A percentile compares a stretch with the other conserved stretches of the same genome.
Conservation (phyloP, 2,329 filamentous ascomycete species). For the Trichoderma afroharzianum region DNA sequence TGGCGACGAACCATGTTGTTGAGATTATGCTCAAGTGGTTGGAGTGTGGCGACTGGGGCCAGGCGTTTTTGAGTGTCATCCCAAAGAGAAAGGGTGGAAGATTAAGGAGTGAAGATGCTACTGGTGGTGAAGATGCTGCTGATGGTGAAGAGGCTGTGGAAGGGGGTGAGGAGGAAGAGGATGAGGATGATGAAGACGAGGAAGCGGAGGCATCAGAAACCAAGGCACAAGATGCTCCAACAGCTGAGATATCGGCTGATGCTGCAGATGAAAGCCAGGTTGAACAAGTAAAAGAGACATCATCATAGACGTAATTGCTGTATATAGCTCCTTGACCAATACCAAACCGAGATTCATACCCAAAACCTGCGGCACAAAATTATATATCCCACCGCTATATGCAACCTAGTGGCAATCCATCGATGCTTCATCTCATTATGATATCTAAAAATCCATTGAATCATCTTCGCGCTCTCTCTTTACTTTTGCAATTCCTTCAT, state of each 20-base stretch:
- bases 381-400: not conserved
- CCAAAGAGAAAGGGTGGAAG: conserved; percentile 84
- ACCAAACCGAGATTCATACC: not conserved
- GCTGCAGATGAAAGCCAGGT: conserved; percentile 15
- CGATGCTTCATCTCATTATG: not conserved
- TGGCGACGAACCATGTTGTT: conserved; percentile 92
- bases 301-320: not conserved
- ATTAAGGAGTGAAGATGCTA: conserved; percentile 45
- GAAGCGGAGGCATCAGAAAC: not conserved
- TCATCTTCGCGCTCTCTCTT: conserved; percentile 55
- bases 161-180: conserved; percentile 20
- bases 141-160: conserved; percentile 28
- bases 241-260: not conserved
- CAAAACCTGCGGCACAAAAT: not conserved
- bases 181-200: not conserved
- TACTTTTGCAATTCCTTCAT: conserved; percentile 56
- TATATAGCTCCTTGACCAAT: not conserved
- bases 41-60: conserved; percentile 84
- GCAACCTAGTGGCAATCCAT: not conserved
- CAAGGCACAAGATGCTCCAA: not conserved
- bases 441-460: conserved; percentile 49
- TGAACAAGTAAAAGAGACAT: not conserved
- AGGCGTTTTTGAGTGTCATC: conserved; percentile 83
- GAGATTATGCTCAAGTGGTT: conserved; percentile 97
- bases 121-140: conserved; percentile 26